Conservation (phyloP, 2,329 filamentous ascomycete genomes). For the Xylariaceae sp. region DNA sequence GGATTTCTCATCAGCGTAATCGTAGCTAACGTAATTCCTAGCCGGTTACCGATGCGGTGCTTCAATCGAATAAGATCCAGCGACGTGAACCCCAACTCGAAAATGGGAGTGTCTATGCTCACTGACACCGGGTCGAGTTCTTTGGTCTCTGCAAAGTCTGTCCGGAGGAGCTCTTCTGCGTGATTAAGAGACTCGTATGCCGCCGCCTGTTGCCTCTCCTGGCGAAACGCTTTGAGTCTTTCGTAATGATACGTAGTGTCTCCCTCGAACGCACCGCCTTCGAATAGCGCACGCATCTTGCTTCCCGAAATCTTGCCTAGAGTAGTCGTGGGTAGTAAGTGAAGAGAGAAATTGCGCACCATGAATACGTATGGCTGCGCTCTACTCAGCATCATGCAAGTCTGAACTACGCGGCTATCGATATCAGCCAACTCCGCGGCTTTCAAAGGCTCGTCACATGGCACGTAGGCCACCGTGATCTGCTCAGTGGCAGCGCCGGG, state of each 20-base stretch:
- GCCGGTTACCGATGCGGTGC: neutral
- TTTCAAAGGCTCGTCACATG: neutral
- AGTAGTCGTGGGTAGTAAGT: constrained; percentile 34
- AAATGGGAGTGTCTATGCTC: neutral
- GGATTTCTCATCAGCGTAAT: neutral
- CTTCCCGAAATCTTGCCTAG: constrained; percentile 41
- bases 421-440: neutral
- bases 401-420: constrained; percentile 21
- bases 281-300: constrained; percentile 35
- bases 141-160: neutral
- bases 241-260: neutral
- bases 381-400: constrained; percentile 2
- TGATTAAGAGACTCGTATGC: neutral
- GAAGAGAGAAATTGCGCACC: neutral
- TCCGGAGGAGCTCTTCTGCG: neutral
- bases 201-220: neutral
- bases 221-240: neutral
- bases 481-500: constrained; percentile 38
- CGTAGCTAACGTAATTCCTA: neutral
- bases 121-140: neutral
- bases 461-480: constrained; percentile 36
- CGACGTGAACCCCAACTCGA: neutral
- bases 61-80: constrained; percentile 3
- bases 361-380: neutral
- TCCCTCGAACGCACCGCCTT: constrained; percentile 26